Evolutionary conservation across 768 basidiomycete species (phyloP).

Genomic region (Hortiboletus campestris): DNA sequence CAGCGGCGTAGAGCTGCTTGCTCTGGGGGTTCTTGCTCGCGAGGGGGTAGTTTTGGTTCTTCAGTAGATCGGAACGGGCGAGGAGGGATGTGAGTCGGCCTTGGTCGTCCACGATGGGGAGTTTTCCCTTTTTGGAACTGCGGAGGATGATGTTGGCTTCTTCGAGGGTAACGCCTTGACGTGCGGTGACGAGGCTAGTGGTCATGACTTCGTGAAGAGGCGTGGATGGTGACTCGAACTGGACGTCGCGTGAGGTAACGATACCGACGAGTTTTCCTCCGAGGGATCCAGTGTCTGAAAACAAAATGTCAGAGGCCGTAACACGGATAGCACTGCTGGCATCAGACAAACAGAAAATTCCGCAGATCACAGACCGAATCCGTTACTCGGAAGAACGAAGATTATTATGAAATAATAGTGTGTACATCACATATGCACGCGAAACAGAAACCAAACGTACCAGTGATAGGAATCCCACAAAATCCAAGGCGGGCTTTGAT

Average conservation of each 20-base stretch:
- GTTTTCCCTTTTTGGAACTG: conserved; percentile 96
- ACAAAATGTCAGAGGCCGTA: conserved; percentile 17
- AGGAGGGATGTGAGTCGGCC: conserved; percentile 79
- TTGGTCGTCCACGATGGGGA: conserved; percentile 73
- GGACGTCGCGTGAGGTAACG: conserved; percentile 93
- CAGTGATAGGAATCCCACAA: conserved; percentile 96
- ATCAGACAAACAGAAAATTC: conserved; percentile 41
- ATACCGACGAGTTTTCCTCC: conserved; percentile 95
- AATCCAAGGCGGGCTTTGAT: conserved; percentile 92
- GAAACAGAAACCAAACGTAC: conserved; percentile 48
- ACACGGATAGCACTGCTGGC: background rate
- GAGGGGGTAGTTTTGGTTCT: conserved; percentile 95
- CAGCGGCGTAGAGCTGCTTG: conserved; percentile 96
- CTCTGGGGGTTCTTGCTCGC: conserved; percentile 87
- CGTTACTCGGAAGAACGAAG: conserved; percentile 92
- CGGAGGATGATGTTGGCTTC: conserved; percentile 95
- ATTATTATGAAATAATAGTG: conserved; percentile 45
- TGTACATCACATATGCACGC: conserved; percentile 44
- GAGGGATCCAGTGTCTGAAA: conserved; percentile 77
- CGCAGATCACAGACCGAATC: conserved; percentile 69
- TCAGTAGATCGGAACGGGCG: conserved; percentile 94
- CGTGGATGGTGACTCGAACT: conserved; percentile 73
- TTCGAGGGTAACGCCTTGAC: conserved; percentile 81
- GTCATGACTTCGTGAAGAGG: conserved; percentile 88
- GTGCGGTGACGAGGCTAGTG: conserved; percentile 80